Evolutionary conservation across 768 basidiomycete genomes (phyloP).

Genomic region (Boletus sensibilis): DNA sequence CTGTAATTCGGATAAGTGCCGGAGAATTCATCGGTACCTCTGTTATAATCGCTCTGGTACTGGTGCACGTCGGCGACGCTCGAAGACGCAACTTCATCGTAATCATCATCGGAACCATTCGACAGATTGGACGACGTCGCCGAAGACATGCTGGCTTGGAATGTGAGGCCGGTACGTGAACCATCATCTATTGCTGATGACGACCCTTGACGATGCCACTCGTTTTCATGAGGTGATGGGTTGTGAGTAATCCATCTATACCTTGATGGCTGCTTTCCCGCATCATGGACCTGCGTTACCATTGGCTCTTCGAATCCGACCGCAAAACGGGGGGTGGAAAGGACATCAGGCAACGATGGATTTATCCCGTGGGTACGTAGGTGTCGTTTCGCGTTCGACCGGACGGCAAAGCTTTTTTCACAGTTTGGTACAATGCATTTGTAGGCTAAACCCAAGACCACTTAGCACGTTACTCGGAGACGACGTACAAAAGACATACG

Average conservation of each 20-base stretch:
- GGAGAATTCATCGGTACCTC: conserved; percentile 12
- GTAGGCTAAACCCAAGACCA: conserved; percentile 14
- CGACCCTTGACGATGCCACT: conserved; percentile 24
- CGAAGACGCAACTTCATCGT: conserved; percentile 37
- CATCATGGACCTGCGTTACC: conserved; percentile 43
- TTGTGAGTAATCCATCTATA: conserved; percentile 43
- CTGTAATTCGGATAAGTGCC: conserved; percentile 15
- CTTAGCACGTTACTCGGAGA: conserved; percentile 8
- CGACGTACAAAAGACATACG: conserved; percentile 35
- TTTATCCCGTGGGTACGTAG: conserved; percentile 69
- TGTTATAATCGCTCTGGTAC: conserved; percentile 28
- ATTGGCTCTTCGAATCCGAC: conserved; percentile 48
- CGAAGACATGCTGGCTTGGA: conserved; percentile 39
- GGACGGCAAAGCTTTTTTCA: conserved; percentile 67
- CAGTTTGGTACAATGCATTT: conserved; percentile 61
- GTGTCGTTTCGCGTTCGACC: conserved; percentile 80
- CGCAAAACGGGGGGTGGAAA: conserved; percentile 30
- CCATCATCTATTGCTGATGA: conserved; percentile 12
- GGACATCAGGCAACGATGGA: conserved; percentile 20
- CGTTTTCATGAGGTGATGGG: conserved; percentile 30
- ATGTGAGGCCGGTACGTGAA: conserved; percentile 31
- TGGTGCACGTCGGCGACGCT: conserved; percentile 29
- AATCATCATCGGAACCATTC: conserved; percentile 30
- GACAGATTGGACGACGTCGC: conserved; percentile 36
- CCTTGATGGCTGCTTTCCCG: conserved; percentile 36